Conservation (phyloP, 345 rosid species). For the Hirschfeldia incana region DNA sequence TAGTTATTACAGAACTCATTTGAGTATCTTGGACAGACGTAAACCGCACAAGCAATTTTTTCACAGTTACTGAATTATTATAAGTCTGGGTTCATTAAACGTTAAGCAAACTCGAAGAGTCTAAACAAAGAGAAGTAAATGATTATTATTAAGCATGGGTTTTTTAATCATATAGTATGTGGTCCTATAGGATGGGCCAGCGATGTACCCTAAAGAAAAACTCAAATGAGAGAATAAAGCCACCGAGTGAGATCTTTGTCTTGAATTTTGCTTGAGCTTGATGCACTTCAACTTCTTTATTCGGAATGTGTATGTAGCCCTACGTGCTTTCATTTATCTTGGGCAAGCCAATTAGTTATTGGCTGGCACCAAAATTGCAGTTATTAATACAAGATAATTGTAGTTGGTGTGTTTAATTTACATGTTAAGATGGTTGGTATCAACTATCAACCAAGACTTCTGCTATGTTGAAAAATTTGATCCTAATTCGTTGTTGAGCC, state of each 20-base stretch:
- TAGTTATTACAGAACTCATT: background rate
- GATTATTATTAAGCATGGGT: constrained; percentile 11
- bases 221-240: constrained; percentile 27
- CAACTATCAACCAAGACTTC: background rate
- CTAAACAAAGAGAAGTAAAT: background rate
- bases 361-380: background rate
- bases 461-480: background rate
- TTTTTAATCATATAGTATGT: constrained; percentile 15
- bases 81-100: constrained; percentile 21
- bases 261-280: constrained; percentile 4
- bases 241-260: constrained; percentile 33
- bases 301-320: background rate
- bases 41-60: background rate
- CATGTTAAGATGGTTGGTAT: background rate
- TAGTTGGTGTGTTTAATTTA: background rate
- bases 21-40: background rate
- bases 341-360: background rate
- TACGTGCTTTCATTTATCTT: background rate
- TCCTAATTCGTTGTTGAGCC: background rate
- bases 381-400: background rate
- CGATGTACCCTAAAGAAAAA: constrained; percentile 20
- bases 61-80: background rate
- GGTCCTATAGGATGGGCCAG: constrained; percentile 35
- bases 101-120: constrained; percentile 15
- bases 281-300: background rate